Evolutionary conservation across 2,329 filamentous ascomycete genomes (phyloP), one percentile per base, ranked within the genome.

Genomic region (Penicillium hordei): DNA sequence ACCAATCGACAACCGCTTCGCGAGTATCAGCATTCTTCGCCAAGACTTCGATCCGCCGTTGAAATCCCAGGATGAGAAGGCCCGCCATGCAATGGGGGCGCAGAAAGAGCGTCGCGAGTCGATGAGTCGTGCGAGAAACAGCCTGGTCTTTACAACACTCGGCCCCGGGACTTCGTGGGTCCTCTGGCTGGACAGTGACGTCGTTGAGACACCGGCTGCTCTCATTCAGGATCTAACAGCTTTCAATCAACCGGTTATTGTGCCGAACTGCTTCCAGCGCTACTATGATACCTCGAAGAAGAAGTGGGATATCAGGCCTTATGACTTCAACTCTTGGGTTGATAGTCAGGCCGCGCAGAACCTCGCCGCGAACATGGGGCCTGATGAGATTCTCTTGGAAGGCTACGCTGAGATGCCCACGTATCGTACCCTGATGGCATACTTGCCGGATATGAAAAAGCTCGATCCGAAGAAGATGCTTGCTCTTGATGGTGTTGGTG

Each of bases 241-340:
- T 9, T 91, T 95, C 75, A 86, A 97, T 76, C 91, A 94, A 76
- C 84, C 91, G n/a, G 85, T 99, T 61, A 89, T 97, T 55, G 92
- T 93, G 1, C 91, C 94, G 51, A 99, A 99, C 74, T 97, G 93
- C 81, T 97, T 89, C 81, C 94, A 99, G 78, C 83, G 89, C 62
- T 97, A 86, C 77, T 86, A 85, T 59, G 88, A 97, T 77, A 84
- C 83, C 46, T 83, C 89, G 15, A 87, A 84, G 51, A 88, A 89
- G 69, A 82, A 86, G 63, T 84, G 85, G 79, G 86, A 87, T 43
- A 86, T 93, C 70, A 86, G 94, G 5, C 87, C 93, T 0, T 99
- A 99, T 74, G 94, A 99, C 78, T 97, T 88, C 82, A 99, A 99
- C 79, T 96, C 90, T 73, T 99, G 94, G 94, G 87, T 93, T 69